Evolutionary conservation across 2,329 filamentous ascomycete species (phyloP).

Genomic region (Colletotrichum lupini): DNA sequence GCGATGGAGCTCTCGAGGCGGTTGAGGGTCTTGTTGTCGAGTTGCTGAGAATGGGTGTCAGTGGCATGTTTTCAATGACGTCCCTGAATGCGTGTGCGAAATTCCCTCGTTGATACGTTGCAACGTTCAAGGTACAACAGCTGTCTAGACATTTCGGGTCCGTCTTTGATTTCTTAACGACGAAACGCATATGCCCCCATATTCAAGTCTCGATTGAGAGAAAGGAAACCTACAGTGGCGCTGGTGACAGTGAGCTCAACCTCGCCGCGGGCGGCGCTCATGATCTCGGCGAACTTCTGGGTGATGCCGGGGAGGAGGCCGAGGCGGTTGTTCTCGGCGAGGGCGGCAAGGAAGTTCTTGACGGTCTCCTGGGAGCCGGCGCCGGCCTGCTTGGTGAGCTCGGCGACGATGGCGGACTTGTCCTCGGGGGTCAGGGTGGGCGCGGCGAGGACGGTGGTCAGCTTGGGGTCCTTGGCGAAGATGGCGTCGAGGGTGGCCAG

Average conservation of each 20-base stretch:
- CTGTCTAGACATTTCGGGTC: neutral
- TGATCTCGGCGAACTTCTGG: conserved; percentile 88
- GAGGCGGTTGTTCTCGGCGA: conserved; percentile 97
- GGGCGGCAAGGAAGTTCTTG: conserved; percentile 91
- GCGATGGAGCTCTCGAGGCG: conserved; percentile 88
- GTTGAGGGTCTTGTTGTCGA: conserved; percentile 87
- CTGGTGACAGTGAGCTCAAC: conserved; percentile 92
- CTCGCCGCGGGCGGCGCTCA: conserved; percentile 91
- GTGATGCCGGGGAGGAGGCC: conserved; percentile 83
- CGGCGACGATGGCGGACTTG: conserved; percentile 86
- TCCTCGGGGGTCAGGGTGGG: conserved; percentile 83
- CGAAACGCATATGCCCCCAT: neutral
- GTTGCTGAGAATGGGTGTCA: conserved; percentile 64
- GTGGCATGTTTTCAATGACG: conserved; percentile 9
- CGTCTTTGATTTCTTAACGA: neutral
- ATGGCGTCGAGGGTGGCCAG: conserved; percentile 77
- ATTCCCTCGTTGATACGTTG: neutral
- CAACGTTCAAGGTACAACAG: neutral
- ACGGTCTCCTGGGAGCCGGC: conserved; percentile 79
- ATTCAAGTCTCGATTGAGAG: neutral
- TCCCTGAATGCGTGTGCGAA: neutral
- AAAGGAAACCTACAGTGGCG: conserved; percentile 75
- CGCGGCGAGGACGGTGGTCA: conserved; percentile 78
- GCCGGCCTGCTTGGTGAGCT: conserved; percentile 87
- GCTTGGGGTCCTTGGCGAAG: conserved; percentile 86